Base-by-base conservation (phyloP, 2,329 filamentous ascomycete genomes). In the Claviceps digitariae region DNA sequence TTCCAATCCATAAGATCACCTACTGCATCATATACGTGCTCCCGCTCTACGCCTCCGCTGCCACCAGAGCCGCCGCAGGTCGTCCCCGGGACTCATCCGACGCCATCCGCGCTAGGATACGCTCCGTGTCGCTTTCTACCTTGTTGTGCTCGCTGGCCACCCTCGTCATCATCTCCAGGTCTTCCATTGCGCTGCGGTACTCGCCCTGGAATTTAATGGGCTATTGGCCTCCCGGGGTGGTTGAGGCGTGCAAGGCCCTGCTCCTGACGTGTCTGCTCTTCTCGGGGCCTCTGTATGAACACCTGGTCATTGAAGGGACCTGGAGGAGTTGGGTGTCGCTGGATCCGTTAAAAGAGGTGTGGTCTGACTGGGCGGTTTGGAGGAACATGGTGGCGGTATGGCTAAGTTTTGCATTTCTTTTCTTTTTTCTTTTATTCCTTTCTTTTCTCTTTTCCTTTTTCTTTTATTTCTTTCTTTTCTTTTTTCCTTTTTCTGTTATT, bases 1-100 rank as follows among this genome's bases (percentile, higher is more conserved):
- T 7, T 27, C 23, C 17, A 36, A 23, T 17, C n/a, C n/a, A 13
- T 54, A n/a, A 65, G 87, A 71, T 90, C 57, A 69, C 83, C 57
- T 95, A 94, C 70, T 95, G 89, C n/a, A 68, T 90, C 60, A 71
- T 89, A 72, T 98, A 97, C 71, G 87, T 98, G 61, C 73, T 87
- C 3, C 91, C 93, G 25, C 89, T 97, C 69, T 96, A 98, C 73
- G 75, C 91, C 57, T 93, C 85, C 21, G 69, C 81, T 4, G 77
- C 81, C 21, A 94, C 91, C 5, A 82, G 90, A 51, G 90, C 90
- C 7, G 93, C 88, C 8, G 78, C 81, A 27, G 81, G 77, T 52
- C 78, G 94, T 29, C 87, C 87, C 56, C 83, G 93, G 64, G 90
- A 97, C 78, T 85, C 88, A 29, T 89, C 90, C 10, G 84, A 86